Base-by-base conservation (phyloP, 352 stramenopile species). In the Vaucheria bursata region DNA sequence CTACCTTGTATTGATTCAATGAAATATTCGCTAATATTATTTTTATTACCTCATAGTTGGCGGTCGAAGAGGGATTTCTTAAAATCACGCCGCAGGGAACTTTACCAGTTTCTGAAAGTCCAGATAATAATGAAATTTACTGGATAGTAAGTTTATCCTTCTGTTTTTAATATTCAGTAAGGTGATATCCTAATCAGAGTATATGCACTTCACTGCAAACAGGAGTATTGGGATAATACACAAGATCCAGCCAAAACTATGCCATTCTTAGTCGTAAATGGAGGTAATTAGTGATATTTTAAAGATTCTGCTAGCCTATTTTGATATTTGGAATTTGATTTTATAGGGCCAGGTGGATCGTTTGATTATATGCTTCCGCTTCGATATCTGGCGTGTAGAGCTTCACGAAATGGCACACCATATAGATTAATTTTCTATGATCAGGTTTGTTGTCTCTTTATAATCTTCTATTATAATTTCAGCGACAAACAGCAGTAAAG, bases 241-340 rank as follows among this genome's bases (percentile, higher is more conserved):
- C 53, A 68, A 34, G 53, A 68, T 68, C 53, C 53, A 34, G 53
- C 53, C 34, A 68, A 7, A 7, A 68, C 53, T 34, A 68, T 68
- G 53, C 53, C 53, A 7, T 34, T 68, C 7, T 7, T 68, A 34
- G 53, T 68, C 2, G 53, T 68, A 2, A 68, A 68, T 34, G 53
- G 53, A 68, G 53, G 53, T 68, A 34, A 2, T 31, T 34, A 68
- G 2, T 7, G 53, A 2, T 34, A 7, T 34, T 7, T 31, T 34
- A 8, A 34, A n/a, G n/a, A n/a, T 59, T 59, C 12, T 25, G 45
- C 45, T 18, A 18, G 45, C 45, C 25, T 59, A 18, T 59, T 59
- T 59, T 59, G 18, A 18, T 25, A 18, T 18, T 25, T 18, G 18
- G 45, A 25, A 18, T 18, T 59, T 18, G 45, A 2, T 7, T 31